Evolutionary conservation across 306 rosid genomes (phyloP), one percentile per base, ranked within the genome.

Genomic region (Castanopsis chinensis): DNA sequence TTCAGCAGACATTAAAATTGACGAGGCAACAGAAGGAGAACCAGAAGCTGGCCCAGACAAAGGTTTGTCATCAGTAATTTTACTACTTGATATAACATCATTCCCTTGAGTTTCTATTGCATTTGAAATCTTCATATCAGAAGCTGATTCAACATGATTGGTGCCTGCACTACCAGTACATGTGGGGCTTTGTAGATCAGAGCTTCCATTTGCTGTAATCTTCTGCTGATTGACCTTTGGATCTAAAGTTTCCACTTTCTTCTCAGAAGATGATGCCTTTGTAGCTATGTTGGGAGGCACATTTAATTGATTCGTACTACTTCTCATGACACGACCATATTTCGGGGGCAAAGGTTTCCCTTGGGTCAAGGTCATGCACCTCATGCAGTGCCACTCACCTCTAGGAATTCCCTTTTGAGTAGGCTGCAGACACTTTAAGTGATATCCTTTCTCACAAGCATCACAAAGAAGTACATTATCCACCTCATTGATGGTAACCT

Each of bases 341-440:
- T 95, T 95, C n/a, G 99, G 99, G 43, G 99, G 96, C 90, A 95
- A 86, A 84, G 98, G 94, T 82, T 93, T 95, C 71, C 99, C 99
- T 73, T 92, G 87, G 55, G 98, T 95, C 83, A 89, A 78, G 43
- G 87, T 80, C 89, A 95, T 86, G 88, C 99, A 95, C 79, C 84
- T 88, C 76, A 86, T 73, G 87, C 99, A 95, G 81, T 95, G 97
- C 99, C 99, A 95, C 83, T 95, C 99, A 20, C 92, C 94, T 87
- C 96, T 88, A 73, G 97, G 98, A 75, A 93, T 91, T 85, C 94
- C 98, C 84, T 93, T 91, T 61, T 91, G 85, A 69, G 88, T 86
- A 18, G 92, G 83, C 81, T 90, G 98, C 69, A 88, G 76, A 85
- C 99, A 95, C 73, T 86, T 88, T 82, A 92, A 81, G 85, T 95